phyloP scores from a whole-genome alignment of 2,329 filamentous ascomycete genomes.

The Annulohypoxylon truncatum region DNA sequence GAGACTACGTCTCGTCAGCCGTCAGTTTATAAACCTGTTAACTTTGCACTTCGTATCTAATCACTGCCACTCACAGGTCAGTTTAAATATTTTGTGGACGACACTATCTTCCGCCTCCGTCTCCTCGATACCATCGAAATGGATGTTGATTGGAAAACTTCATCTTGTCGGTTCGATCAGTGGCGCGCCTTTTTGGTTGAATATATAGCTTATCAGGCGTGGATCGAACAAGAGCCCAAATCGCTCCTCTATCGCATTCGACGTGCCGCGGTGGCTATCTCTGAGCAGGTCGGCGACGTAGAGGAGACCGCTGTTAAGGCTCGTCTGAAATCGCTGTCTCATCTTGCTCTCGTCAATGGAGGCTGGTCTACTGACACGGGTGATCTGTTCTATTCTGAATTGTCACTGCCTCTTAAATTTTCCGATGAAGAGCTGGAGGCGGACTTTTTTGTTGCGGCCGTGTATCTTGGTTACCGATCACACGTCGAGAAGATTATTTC shows the following conservation, averaged over 20 bases:
- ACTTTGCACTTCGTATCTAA: neutral
- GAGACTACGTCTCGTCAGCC: constrained; percentile 28
- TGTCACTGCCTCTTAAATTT: neutral
- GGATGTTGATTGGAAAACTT: neutral
- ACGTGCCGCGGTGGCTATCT: neutral
- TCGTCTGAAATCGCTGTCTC: neutral
- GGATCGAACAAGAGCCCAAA: neutral
- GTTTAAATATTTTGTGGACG: constrained; percentile 17
- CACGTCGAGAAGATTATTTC: constrained; percentile 10
- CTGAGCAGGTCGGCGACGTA: neutral
- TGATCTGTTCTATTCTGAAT: neutral
- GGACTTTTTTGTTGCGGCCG: constrained; percentile 27
- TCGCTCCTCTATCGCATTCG: neutral
- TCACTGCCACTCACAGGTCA: constrained; percentile 5
- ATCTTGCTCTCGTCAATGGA: neutral
- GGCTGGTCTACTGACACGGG: neutral
- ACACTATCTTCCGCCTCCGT: constrained; percentile 13
- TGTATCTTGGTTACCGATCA: constrained; percentile 19
- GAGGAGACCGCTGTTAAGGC: neutral
- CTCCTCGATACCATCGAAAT: neutral
- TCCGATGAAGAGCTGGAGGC: constrained; percentile 4
- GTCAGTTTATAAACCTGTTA: constrained; percentile 8
- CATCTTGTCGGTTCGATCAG: neutral
- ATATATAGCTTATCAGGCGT: constrained; percentile 10
- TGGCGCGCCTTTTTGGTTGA: neutral